Conservation (phyloP, 78 protist genomes). For the Fonticula alba region DNA sequence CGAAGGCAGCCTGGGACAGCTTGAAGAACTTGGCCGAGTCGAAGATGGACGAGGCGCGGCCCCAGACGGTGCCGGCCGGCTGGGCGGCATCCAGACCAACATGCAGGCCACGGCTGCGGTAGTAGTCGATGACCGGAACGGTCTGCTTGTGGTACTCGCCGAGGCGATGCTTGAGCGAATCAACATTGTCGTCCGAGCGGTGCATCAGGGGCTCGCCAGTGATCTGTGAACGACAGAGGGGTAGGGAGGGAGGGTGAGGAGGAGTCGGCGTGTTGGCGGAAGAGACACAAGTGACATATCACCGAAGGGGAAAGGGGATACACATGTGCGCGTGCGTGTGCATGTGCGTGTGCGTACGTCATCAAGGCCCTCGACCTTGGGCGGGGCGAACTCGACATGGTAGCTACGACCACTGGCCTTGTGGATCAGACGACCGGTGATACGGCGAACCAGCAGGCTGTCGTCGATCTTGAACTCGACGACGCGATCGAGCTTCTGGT, state of each 20-base stretch:
- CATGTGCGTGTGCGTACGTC: constrained; percentile 14
- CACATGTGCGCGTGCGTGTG: not conserved
- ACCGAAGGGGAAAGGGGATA: not conserved
- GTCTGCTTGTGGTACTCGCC: constrained; percentile 31
- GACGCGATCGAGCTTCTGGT: constrained; percentile 31
- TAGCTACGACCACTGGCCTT: constrained; percentile 60
- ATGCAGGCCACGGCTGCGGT: too few relatives aligned
- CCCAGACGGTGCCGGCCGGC: too few relatives aligned
- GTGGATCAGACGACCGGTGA: constrained; percentile 83
- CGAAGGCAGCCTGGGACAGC: too few relatives aligned
- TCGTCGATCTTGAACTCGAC: constrained; percentile 60
- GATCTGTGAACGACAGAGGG: too few relatives aligned
- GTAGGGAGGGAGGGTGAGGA: too few relatives aligned
- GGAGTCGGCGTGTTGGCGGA: not conserved
- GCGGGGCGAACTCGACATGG: constrained; percentile 61
- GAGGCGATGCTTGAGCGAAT: constrained; percentile 27
- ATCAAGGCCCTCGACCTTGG: constrained; percentile 48
- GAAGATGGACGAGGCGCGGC: too few relatives aligned
- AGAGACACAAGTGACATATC: not conserved
- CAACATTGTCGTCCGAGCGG: constrained; percentile 74
- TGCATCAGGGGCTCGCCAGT: constrained; percentile 82
- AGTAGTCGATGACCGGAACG: constrained; percentile 35
- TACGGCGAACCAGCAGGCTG: constrained; percentile 51
- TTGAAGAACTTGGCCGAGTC: too few relatives aligned
- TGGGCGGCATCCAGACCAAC: too few relatives aligned